These are phyloP conservation scores for Aspergillus sp. DNA, from an alignment of 2,329 filamentous ascomycete species.

Conservation along the genomic window DNA sequence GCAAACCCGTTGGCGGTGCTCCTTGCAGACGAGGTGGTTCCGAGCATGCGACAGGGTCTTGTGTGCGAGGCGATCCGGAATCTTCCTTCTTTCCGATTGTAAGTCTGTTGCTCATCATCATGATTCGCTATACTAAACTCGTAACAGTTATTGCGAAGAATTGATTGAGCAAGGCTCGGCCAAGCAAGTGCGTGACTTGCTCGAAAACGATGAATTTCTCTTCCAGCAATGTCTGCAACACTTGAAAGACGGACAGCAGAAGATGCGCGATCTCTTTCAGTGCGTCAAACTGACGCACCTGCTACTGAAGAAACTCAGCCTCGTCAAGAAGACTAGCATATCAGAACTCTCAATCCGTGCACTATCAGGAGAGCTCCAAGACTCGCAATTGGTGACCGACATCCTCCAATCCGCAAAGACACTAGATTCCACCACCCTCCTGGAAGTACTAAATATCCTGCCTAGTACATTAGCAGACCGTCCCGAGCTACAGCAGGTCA, in stretches of 20 bases:
- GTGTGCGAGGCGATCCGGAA: conserved; percentile 60
- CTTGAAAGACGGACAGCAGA: conserved; percentile 43
- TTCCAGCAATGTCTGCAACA: conserved; percentile 44
- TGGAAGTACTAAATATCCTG: conserved; percentile 43
- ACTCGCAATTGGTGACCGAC: conserved; percentile 54
- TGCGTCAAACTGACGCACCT: conserved; percentile 32
- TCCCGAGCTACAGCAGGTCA: conserved; percentile 44
- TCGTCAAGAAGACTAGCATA: conserved; percentile 32
- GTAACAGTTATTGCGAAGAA: conserved; percentile 43
- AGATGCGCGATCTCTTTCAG: conserved; percentile 41
- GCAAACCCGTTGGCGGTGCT: conserved; percentile 60
- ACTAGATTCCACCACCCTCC: conserved; percentile 53
- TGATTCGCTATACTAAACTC: conserved; percentile 18
- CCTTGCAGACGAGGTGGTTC: conserved; percentile 34
- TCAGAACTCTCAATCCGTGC: conserved; percentile 44
- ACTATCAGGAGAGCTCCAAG: conserved; percentile 55
- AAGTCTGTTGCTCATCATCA: conserved; percentile 11
- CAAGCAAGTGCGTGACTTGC: conserved; percentile 45
- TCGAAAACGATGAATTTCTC: conserved; percentile 54
- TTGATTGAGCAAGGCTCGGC: conserved; percentile 41
- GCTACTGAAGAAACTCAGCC: conserved; percentile 32
- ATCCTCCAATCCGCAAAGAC: conserved; percentile 56
- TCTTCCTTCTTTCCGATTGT: conserved; percentile 58
- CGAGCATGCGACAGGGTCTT: conserved; percentile 37
- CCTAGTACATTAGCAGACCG: conserved; percentile 36